A percentile compares a stretch with the other conserved stretches of the same genome.
Conservation (phyloP, 495 filamentous ascomycete species). For the Neurospora cerealis region DNA sequence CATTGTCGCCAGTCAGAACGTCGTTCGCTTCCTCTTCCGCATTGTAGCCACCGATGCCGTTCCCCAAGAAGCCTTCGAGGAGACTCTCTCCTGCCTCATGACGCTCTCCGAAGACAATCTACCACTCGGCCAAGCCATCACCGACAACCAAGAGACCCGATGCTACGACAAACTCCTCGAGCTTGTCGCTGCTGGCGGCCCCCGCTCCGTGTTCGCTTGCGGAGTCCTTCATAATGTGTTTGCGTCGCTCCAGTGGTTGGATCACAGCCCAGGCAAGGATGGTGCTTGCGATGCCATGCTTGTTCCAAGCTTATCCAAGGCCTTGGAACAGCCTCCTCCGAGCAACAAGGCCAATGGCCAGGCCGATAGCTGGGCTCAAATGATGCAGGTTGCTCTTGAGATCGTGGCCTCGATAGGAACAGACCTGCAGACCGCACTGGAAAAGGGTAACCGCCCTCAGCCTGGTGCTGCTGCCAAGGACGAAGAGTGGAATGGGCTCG, state of each 20-base stretch:
- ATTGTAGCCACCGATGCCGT: conserved; percentile 26
- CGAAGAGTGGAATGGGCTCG: conserved; percentile 22
- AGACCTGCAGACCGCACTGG: conserved; percentile 35
- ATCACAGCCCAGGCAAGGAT: conserved; percentile 35
- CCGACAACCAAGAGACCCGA: conserved; percentile 24
- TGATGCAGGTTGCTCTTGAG: conserved; percentile 42
- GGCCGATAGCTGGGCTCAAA: conserved; percentile 18
- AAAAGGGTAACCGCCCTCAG: conserved; percentile 23
- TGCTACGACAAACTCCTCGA: conserved; percentile 29
- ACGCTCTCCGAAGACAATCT: conserved; percentile 47
- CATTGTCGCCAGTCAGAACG: conserved; percentile 31
- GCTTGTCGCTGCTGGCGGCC: conserved; percentile 23
- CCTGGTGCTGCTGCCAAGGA: conserved; percentile 5
- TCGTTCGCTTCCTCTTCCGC: conserved; percentile 42
- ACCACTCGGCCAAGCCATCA: conserved; percentile 31
- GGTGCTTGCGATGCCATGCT: conserved; percentile 38
- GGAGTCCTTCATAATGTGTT: conserved; percentile 46
- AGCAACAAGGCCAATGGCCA: conserved; percentile 18
- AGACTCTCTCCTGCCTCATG: conserved; percentile 41
- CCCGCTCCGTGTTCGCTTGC: conserved; percentile 35
- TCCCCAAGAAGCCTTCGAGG: conserved; percentile 28
- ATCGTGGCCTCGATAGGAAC: conserved; percentile 51
- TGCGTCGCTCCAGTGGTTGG: conserved; percentile 33
- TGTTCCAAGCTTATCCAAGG: conserved; percentile 31
- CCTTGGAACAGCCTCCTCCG: conserved; percentile 22